These are phyloP conservation scores for Trichoderma erinaceum DNA, from an alignment of 495 filamentous ascomycete species.

Conservation along the genomic window DNA sequence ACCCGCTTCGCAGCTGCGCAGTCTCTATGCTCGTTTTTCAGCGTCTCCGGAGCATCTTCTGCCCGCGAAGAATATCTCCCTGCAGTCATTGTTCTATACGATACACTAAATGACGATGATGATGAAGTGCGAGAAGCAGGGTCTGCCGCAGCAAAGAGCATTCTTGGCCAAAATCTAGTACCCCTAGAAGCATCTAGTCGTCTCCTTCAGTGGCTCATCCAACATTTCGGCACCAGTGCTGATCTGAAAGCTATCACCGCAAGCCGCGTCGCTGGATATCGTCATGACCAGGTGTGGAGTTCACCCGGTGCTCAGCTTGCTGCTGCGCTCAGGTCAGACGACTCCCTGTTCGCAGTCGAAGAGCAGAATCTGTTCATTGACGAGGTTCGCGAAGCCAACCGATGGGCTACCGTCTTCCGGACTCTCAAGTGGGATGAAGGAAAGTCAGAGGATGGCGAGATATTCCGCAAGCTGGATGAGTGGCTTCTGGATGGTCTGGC, in stretches of 20 bases:
- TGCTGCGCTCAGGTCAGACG: slow-evolving; percentile 53
- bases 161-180: slow-evolving; percentile 33
- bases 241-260: slow-evolving; percentile 32
- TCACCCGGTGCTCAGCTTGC: slow-evolving; percentile 44
- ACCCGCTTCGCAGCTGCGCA: slow-evolving; percentile 53
- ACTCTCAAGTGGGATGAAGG: slow-evolving; percentile 21
- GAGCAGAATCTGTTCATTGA: slow-evolving; percentile 90
- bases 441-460: slow-evolving; percentile 17
- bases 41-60: neutral
- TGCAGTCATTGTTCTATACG: slow-evolving; percentile 45
- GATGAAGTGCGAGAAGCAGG: slow-evolving; percentile 71
- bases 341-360: slow-evolving; percentile 75
- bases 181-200: slow-evolving; percentile 35
- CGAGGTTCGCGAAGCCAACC: slow-evolving; percentile 58
- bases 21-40: slow-evolving; percentile 33
- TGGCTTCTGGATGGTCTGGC: slow-evolving; percentile 58
- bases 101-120: slow-evolving; percentile 77
- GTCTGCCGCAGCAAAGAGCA: slow-evolving; percentile 38
- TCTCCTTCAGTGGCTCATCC: slow-evolving; percentile 32
- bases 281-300: slow-evolving; percentile 19
- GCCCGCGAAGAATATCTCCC: slow-evolving; percentile 32
- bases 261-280: slow-evolving; percentile 31
- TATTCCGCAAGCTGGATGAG: slow-evolving; percentile 23
- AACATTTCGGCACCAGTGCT: slow-evolving; percentile 20
- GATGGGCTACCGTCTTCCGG: slow-evolving; percentile 53